Evolutionary conservation across 1,139 yeast species (phyloP).

Genomic region (Suhomyces guaymorum): DNA sequence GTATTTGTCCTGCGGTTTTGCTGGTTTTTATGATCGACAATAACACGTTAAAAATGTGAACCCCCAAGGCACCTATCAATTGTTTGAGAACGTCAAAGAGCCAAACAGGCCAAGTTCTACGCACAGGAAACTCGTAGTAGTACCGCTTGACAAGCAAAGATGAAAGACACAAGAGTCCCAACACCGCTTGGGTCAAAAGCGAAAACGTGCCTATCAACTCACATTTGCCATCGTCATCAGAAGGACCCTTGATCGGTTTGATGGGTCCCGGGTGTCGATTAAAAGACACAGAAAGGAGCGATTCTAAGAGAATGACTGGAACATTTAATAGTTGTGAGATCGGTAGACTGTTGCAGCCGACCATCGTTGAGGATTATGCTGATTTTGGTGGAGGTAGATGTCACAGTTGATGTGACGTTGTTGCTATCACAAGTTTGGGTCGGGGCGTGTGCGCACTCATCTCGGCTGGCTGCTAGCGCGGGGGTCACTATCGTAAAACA

Average conservation of each 20-base stretch:
- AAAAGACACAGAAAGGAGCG: constrained; percentile 13
- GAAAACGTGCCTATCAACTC: constrained; percentile 75
- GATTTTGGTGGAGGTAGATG: too few relatives aligned
- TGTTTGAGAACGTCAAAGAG: constrained; percentile 87
- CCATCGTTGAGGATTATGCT: constrained; percentile 1
- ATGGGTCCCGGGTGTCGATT: constrained; percentile 1
- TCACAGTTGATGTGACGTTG: too few relatives aligned
- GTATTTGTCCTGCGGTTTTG: constrained; percentile 9
- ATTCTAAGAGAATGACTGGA: constrained; percentile 13
- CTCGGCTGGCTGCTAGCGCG: too few relatives aligned
- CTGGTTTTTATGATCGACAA: constrained; percentile 58
- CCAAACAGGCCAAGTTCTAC: constrained; percentile 90
- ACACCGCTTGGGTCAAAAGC: constrained; percentile 56
- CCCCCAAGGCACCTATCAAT: constrained; percentile 78
- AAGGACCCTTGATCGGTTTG: constrained; percentile 5
- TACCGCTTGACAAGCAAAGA: constrained; percentile 78
- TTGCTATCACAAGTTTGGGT: neutral
- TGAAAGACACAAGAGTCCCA: constrained; percentile 76
- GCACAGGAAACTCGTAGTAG: constrained; percentile 70
- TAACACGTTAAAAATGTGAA: constrained; percentile 77
- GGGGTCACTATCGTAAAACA: too few relatives aligned
- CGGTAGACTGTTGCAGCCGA: constrained; percentile 11
- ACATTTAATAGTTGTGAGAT: constrained; percentile 11
- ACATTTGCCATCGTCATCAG: constrained; percentile 39
- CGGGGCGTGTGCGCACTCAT: too few relatives aligned